phyloP scores from a whole-genome alignment of 2,329 filamentous ascomycete genomes.

The Chalara sp. region DNA sequence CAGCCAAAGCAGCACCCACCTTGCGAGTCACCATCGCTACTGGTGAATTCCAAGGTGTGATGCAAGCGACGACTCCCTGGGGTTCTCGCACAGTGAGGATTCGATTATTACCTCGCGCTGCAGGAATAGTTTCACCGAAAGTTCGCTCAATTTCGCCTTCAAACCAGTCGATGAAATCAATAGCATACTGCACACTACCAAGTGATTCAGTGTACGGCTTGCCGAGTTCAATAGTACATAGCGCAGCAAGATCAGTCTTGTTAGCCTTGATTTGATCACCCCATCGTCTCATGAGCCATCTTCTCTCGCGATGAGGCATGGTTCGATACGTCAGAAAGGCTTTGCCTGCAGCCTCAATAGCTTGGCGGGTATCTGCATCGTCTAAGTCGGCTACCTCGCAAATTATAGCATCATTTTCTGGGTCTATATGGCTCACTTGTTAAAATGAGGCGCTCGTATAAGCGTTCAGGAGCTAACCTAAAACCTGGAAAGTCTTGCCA shows the following conservation, averaged over 20 bases:
- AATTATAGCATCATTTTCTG: conserved; percentile 73
- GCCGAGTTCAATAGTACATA: conserved; percentile 66
- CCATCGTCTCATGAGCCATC: conserved; percentile 71
- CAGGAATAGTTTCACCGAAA: conserved; percentile 11
- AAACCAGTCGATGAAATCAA: conserved; percentile 58
- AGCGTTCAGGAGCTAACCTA: conserved; percentile 38
- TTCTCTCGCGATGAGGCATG: conserved; percentile 67
- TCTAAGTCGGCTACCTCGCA: conserved; percentile 82
- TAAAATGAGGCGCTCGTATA: background rate
- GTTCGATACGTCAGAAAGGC: conserved; percentile 67
- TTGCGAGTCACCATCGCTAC: conserved; percentile 43
- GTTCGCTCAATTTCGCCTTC: conserved; percentile 36
- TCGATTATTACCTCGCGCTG: conserved; percentile 4
- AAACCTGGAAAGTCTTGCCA: conserved; percentile 85
- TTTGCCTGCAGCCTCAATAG: conserved; percentile 74
- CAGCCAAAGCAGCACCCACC: conserved; percentile 59
- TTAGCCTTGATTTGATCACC: conserved; percentile 70
- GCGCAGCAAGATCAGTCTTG: conserved; percentile 48
- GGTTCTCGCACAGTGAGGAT: conserved; percentile 14
- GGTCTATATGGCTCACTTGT: conserved; percentile 50
- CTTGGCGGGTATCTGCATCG: conserved; percentile 66
- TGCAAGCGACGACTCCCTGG: conserved; percentile 12
- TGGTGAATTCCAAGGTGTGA: conserved; percentile 42
- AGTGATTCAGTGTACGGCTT: conserved; percentile 56
- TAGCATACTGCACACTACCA: conserved; percentile 51